Evolutionary conservation across 2,329 filamentous ascomycete species (phyloP).

Genomic region (Alternaria brassicae): DNA sequence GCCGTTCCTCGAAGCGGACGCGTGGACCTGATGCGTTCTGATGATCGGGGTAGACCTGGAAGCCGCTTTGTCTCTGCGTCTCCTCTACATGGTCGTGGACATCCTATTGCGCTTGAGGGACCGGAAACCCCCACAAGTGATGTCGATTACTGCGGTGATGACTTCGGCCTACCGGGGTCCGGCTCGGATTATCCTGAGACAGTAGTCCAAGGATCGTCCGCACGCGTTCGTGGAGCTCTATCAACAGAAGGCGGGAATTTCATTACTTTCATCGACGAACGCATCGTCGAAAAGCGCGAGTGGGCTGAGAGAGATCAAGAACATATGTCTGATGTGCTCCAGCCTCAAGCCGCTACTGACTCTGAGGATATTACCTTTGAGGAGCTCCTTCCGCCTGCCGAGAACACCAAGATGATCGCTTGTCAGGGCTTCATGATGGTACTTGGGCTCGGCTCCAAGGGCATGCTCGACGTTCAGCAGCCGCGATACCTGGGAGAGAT

Average conservation of each 20-base stretch:
- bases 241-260: conserved; percentile 69
- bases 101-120: conserved; percentile 33
- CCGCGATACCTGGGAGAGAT: conserved; percentile 53
- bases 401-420: conserved; percentile 68
- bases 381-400: conserved; percentile 67
- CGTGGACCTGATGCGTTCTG: conserved; percentile 50
- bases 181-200: conserved; percentile 29
- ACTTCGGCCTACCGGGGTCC: conserved; percentile 21
- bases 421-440: conserved; percentile 57
- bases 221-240: conserved; percentile 60
- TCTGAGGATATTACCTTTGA: conserved; percentile 67
- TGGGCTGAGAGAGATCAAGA: conserved; percentile 18
- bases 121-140: conserved; percentile 42
- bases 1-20: conserved; percentile 51
- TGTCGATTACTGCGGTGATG: conserved; percentile 36
- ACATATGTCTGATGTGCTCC: conserved; percentile 25
- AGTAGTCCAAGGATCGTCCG: conserved; percentile 21
- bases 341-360: conserved; percentile 40
- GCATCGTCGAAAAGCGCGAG: conserved; percentile 50
- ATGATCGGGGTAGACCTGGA: conserved; percentile 48
- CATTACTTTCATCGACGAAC: conserved; percentile 63
- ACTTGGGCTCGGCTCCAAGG: conserved; percentile 61
- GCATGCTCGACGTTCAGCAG: conserved; percentile 69
- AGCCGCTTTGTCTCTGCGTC: conserved; percentile 65
- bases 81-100: conserved; percentile 64